Evolutionary conservation across 352 stramenopile genomes (phyloP), one percentile per base, ranked within the genome.

Genomic region (Pythium myriotylum): DNA sequence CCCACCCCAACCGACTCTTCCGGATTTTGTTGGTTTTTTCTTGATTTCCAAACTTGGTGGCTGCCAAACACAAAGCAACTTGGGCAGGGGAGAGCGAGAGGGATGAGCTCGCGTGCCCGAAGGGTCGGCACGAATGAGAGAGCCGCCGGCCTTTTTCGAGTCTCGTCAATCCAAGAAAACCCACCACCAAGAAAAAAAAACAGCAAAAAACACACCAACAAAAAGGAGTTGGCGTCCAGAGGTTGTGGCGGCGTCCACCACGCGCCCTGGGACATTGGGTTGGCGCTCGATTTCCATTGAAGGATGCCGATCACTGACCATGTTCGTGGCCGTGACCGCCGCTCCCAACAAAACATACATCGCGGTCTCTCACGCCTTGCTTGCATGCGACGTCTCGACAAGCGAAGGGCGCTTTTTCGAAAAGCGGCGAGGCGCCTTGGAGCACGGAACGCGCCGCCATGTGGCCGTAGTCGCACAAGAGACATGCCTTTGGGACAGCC

Each of bases 401-500:
- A 29, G n/a, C 40, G 19, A n/a, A n/a, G 16, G 16, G 16, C 13
- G 5, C 10, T 43, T 54, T 41, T 54, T 54, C 47, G 47, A 54
- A 54, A 54, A 54, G 41, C 14, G 14, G 47, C 8, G 4, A 0
- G 26, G 16, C 27, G 47, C 47, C 47, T 54, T 43, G 37, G 13
- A 14, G 33, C 33, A 14, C 14, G 33, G 8, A 40, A 40, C 8
- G 8, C 17, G 37, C 37, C 13, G 37, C 37, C 37, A 43, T 20
- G 13, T 54, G 45, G 29, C 37, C 49, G 41, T 47, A 29, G 50
- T 40, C 39, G 45, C 19, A 40, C 48, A 48, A 65, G 47, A 58
- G 58, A 53, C 58, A 65, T 42, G 58, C 58, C 46, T 3, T 65
- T 47, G 58, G 58, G 58, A 54, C 58, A 59, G 58, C 20, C 58